A percentile compares a stretch with the other conserved stretches of the same genome.
Conservation (phyloP, 2,329 filamentous ascomycete genomes). For the Monosporascus sp. region DNA sequence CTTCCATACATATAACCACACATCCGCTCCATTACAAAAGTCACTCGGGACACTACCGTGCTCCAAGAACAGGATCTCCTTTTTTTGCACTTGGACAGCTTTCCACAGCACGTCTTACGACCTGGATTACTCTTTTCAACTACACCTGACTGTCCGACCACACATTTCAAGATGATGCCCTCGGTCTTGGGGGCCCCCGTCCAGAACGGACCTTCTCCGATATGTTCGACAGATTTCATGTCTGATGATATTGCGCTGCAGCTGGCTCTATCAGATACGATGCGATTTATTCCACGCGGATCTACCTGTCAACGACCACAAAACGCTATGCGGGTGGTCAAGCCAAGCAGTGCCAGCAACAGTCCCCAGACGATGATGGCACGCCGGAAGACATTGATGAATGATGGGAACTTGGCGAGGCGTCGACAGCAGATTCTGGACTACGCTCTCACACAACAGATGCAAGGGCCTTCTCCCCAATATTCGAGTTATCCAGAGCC, state of each 20-base stretch:
- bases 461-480: conserved; percentile 19
- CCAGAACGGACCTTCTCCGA: conserved; percentile 22
- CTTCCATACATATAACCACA: conserved; percentile 7
- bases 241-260: conserved; percentile 49
- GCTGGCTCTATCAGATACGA: conserved; percentile 39
- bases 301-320: conserved; percentile 45
- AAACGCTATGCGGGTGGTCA: conserved; percentile 53
- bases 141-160: not conserved
- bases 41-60: not conserved
- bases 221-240: conserved; percentile 36
- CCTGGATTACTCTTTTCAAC: conserved; percentile 1
- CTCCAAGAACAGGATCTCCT: not conserved
- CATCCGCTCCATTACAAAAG: not conserved
- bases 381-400: conserved; percentile 52
- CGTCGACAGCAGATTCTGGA: conserved; percentile 43
- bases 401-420: conserved; percentile 39
- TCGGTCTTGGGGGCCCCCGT: conserved; percentile 28
- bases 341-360: conserved; percentile 63
- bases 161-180: conserved; percentile 27
- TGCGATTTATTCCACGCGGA: conserved; percentile 42
- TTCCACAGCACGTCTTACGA: conserved; percentile 1
- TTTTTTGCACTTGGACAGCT: not conserved
- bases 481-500: conserved; percentile 26
- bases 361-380: conserved; percentile 54
- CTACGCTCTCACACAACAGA: conserved; percentile 35